Conservation (phyloP, 2,329 filamentous ascomycete species). For the Laburnicola sp. region DNA sequence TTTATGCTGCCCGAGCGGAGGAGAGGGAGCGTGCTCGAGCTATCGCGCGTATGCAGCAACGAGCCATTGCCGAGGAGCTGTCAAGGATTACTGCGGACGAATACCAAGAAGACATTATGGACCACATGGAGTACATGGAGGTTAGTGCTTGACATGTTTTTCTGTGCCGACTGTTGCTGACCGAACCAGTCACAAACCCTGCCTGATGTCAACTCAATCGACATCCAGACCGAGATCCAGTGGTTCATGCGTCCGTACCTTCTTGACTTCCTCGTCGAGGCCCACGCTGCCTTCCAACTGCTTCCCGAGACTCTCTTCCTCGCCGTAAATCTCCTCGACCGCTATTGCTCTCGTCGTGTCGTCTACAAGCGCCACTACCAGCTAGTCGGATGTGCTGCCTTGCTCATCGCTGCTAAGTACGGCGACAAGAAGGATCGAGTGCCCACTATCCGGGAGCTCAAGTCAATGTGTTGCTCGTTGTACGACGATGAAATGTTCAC, state of each 20-base stretch:
- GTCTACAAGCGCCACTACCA: conserved; percentile 99
- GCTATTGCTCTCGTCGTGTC: conserved; percentile 96
- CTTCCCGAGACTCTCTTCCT: conserved; percentile 95
- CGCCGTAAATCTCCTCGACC: conserved; percentile 92
- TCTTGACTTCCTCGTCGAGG: conserved; percentile 97
- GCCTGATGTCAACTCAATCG: conserved; percentile 94
- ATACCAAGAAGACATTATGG: conserved; percentile 91
- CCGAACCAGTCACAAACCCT: conserved; percentile 72
- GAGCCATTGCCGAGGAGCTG: conserved; percentile 85
- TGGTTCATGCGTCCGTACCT: conserved; percentile 99
- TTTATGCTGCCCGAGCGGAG: conserved; percentile 62
- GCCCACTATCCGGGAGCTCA: conserved; percentile 94
- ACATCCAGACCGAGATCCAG: conserved; percentile 98
- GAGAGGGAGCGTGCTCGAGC: conserved; percentile 76
- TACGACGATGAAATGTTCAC: conserved; percentile 99
- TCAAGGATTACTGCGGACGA: conserved; percentile 83
- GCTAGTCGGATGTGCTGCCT: conserved; percentile 90
- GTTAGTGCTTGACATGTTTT: conserved; percentile 47
- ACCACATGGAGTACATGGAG: conserved; percentile 97
- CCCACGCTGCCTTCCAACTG: conserved; percentile 90
- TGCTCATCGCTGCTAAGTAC: conserved; percentile 97
- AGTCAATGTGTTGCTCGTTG: conserved; percentile 98
- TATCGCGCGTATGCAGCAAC: conserved; percentile 79
- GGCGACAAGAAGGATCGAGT: conserved; percentile 98
- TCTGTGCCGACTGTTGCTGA: conserved; percentile 30